phyloP scores from a whole-genome alignment of 106 monocot genomes.

The Vanilla planifolia region DNA sequence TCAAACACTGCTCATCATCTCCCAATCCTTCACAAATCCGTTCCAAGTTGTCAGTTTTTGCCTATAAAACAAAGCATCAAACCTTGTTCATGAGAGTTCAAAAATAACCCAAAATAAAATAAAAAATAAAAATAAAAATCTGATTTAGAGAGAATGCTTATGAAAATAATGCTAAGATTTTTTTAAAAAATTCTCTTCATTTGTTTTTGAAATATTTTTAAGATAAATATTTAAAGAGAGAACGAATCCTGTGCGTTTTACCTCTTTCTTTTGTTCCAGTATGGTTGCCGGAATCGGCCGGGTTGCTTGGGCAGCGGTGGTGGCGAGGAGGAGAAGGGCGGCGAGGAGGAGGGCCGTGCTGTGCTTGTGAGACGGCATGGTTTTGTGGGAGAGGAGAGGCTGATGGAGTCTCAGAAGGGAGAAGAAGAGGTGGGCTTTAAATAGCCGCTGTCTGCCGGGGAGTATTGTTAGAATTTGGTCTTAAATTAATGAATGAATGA shows the following conservation, averaged over 20 bases:
- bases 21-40: constrained; percentile 13
- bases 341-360: background rate
- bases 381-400: background rate
- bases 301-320: constrained; percentile 1
- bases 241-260: too few species aligned
- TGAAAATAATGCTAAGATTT: background rate
- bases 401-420: background rate
- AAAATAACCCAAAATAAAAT: background rate
- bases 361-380: background rate
- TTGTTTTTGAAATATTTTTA: too few species aligned
- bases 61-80: too few species aligned
- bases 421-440: background rate
- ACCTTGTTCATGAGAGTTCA: background rate
- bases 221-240: background rate
- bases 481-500: too few species aligned
- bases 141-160: background rate
- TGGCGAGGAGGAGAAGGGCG: background rate
- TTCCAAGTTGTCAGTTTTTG: too few species aligned
- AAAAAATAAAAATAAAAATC: background rate
- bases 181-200: too few species aligned
- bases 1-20: constrained; percentile 20
- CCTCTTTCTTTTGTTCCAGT: background rate
- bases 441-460: background rate
- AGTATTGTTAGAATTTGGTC: background rate
- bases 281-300: background rate